A percentile compares a stretch with the other conserved stretches of the same genome.
Evolutionary conservation across 163 green algal species (phyloP).

Genomic region (Volvox carteri): DNA sequence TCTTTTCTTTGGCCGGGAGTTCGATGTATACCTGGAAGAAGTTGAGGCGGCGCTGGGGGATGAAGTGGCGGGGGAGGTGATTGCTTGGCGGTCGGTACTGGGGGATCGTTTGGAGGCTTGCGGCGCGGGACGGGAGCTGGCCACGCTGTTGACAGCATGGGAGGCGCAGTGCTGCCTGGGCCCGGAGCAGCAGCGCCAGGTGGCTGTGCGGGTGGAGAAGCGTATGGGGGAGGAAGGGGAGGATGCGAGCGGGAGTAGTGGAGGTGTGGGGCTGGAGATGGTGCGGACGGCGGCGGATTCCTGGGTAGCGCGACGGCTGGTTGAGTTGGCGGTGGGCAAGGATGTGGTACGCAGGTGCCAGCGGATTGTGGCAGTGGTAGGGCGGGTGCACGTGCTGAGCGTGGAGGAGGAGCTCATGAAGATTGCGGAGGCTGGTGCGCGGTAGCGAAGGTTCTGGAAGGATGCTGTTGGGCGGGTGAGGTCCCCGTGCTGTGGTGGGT

Average conservation of each 20-base stretch:
- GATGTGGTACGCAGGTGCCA: slow-evolving; percentile 9
- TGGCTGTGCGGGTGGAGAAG: slow-evolving; percentile 23
- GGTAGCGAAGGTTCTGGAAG: neutral
- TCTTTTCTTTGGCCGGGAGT: slow-evolving; percentile 36
- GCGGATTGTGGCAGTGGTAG: slow-evolving; percentile 42
- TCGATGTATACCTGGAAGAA: slow-evolving; percentile 43
- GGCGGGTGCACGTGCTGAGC: slow-evolving; percentile 24
- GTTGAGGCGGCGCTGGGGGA: slow-evolving; percentile 39
- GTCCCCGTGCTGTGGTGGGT: too few relatives aligned
- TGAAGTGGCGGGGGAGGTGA: neutral
- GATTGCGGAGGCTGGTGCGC: slow-evolving; percentile 8
- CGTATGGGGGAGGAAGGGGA: slow-evolving; percentile 3
- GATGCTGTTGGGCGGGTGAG: too few relatives aligned
- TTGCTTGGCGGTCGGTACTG: slow-evolving; percentile 33
- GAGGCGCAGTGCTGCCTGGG: slow-evolving; percentile 34
- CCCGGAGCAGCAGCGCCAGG: slow-evolving; percentile 3
- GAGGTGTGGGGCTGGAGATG: slow-evolving; percentile 32
- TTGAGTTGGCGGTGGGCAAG: slow-evolving; percentile 27
- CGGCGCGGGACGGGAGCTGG: slow-evolving; percentile 30
- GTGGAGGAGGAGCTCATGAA: slow-evolving; percentile 35
- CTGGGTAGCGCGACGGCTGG: slow-evolving; percentile 24
- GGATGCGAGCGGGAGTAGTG: neutral
- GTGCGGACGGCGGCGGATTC: slow-evolving; percentile 28
- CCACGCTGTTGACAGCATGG: slow-evolving; percentile 23
- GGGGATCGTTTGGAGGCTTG: slow-evolving; percentile 18